A percentile compares a stretch with the other conserved stretches of the same genome.
Evolutionary conservation across 2,329 filamentous ascomycete genomes (phyloP).

Genomic region (Metarhizium robertsii): DNA sequence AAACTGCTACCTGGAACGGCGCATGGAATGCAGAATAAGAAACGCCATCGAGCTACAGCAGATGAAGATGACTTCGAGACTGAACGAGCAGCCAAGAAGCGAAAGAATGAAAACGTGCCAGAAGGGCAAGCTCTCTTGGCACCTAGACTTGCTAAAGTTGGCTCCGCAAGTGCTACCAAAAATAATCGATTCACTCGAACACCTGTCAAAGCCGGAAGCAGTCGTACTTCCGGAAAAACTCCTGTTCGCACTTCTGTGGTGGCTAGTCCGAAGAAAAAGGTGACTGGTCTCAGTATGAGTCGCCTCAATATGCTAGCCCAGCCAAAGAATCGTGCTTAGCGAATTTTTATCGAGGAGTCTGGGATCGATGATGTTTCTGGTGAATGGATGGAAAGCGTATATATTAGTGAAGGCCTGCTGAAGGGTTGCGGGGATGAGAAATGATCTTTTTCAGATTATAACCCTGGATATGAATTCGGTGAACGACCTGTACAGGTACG

Average conservation of each 20-base stretch:
- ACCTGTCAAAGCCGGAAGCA: slow-evolving; percentile 14
- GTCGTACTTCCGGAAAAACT: slow-evolving; percentile 8
- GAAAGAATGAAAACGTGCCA: slow-evolving; percentile 36
- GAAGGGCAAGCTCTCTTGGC: slow-evolving; percentile 45
- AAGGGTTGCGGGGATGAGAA: neutral
- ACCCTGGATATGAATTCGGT: neutral
- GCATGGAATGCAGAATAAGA: slow-evolving; percentile 58
- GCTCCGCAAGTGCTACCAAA: slow-evolving; percentile 23
- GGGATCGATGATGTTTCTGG: neutral
- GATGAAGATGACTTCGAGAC: slow-evolving; percentile 46
- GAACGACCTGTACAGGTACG: slow-evolving; percentile 3
- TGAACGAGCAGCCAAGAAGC: slow-evolving; percentile 49
- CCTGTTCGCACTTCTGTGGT: slow-evolving; percentile 16
- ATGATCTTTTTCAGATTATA: neutral
- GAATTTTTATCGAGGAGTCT: neutral
- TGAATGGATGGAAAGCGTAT: neutral
- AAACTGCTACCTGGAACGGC: slow-evolving; percentile 37
- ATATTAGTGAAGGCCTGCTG: neutral
- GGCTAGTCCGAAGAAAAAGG: slow-evolving; percentile 43
- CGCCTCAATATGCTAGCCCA: slow-evolving; percentile 52
- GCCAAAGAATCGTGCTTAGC: slow-evolving; percentile 46
- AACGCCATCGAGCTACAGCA: slow-evolving; percentile 48
- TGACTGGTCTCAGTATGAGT: slow-evolving; percentile 42
- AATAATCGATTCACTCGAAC: slow-evolving; percentile 23
- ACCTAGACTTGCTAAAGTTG: slow-evolving; percentile 32